Conservation (phyloP, 768 basidiomycete genomes). For the Rhodotorula babjevae region DNA sequence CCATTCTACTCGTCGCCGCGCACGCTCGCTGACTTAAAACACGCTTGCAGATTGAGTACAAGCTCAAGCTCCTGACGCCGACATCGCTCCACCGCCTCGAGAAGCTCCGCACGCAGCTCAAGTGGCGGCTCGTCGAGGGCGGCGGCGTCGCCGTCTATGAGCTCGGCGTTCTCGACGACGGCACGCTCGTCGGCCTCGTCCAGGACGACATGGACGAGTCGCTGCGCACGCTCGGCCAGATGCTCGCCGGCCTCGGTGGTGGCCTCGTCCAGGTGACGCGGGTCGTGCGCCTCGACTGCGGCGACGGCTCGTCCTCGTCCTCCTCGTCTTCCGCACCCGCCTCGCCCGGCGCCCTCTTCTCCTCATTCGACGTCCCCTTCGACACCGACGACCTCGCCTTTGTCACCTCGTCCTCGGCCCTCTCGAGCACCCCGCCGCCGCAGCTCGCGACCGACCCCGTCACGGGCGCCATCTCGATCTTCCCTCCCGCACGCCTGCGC, state of each 20-base stretch:
- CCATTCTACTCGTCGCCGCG: neutral
- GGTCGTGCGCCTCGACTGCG: constrained; percentile 22
- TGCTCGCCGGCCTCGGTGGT: constrained; percentile 87
- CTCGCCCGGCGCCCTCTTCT: constrained; percentile 2
- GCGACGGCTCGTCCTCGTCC: neutral
- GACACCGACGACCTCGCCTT: constrained; percentile 3
- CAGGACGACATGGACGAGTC: constrained; percentile 70
- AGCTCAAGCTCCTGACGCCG: constrained; percentile 23
- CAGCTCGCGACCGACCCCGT: neutral
- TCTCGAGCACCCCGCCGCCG: neutral
- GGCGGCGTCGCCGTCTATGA: constrained; percentile 80
- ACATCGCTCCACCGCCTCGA: constrained; percentile 47
- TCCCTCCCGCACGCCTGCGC: neutral
- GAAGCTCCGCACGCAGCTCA: constrained; percentile 81
- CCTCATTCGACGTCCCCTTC: constrained; percentile 7
- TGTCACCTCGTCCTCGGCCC: neutral
- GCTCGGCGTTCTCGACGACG: constrained; percentile 74
- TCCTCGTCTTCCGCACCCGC: neutral
- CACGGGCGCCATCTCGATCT: neutral
- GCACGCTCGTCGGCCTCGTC: constrained; percentile 72
- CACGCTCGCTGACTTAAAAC: neutral
- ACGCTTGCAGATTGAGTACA: constrained; percentile 27
- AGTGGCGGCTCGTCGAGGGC: constrained; percentile 86
- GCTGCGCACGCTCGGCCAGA: constrained; percentile 79
- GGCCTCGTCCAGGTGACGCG: constrained; percentile 16